Conservation (phyloP, 768 basidiomycete genomes). For the Dacryopinax spathularia region DNA sequence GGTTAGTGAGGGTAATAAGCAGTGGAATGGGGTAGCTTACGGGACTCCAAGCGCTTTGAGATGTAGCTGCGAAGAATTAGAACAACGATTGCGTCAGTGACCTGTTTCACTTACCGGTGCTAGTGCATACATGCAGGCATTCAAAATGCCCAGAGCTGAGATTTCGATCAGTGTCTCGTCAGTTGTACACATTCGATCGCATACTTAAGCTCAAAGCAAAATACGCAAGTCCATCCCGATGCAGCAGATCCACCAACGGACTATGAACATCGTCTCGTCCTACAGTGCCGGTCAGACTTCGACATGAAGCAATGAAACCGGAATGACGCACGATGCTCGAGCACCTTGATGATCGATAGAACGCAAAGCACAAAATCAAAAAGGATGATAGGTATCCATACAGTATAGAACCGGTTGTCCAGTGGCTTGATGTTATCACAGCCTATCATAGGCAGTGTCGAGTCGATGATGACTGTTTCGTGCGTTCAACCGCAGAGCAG, state of each 20-base stretch:
- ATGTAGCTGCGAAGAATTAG: neutral
- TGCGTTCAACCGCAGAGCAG: neutral
- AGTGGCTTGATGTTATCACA: neutral
- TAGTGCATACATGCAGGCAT: neutral
- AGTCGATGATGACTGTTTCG: neutral
- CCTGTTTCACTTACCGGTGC: neutral
- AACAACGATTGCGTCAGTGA: no score
- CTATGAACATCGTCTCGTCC: neutral
- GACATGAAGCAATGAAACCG: neutral
- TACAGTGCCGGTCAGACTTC: neutral
- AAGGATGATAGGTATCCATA: neutral
- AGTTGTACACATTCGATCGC: neutral
- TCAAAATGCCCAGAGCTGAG: neutral
- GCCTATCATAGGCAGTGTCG: neutral
- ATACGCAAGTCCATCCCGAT: neutral
- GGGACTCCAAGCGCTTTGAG: neutral
- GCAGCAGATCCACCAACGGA: neutral
- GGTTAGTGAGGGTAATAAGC: neutral
- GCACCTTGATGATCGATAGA: neutral
- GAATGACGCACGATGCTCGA: neutral
- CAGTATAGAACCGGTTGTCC: neutral
- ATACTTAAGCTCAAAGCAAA: neutral
- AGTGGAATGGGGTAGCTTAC: neutral
- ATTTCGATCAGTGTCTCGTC: no score
- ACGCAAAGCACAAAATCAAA: neutral